phyloP scores from a whole-genome alignment of 345 rosid species.

The Dimocarpus longan region DNA sequence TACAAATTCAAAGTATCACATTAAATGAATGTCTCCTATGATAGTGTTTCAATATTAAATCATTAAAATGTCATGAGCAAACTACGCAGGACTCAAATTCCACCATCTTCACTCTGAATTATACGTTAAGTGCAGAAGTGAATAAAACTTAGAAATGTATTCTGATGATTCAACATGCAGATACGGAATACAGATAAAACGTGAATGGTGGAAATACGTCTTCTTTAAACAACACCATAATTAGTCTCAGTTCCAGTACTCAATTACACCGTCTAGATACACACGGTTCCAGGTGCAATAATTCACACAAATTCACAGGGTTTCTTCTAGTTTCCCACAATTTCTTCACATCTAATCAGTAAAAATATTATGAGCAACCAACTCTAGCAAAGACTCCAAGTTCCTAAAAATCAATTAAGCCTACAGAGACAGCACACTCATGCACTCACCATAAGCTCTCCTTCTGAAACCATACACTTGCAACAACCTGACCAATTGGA shows the following conservation, averaged over 20 bases:
- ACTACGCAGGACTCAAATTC: neutral
- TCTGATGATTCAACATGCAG: neutral
- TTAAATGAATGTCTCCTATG: neutral
- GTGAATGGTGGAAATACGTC: too few species aligned
- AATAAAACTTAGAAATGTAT: too few species aligned
- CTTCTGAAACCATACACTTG: constrained; percentile 29
- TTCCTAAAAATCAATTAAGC: constrained; percentile 9
- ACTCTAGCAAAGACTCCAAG: neutral
- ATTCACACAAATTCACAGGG: neutral
- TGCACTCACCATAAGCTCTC: constrained; percentile 31
- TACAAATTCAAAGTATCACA: neutral
- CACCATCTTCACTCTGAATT: neutral
- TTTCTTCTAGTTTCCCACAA: neutral
- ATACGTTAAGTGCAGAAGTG: too few species aligned
- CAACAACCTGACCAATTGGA: constrained; percentile 37
- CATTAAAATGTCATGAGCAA: neutral
- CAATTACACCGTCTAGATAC: neutral
- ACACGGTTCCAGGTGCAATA: neutral
- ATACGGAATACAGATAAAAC: too few species aligned
- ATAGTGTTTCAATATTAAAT: neutral
- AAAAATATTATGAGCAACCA: neutral
- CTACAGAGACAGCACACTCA: constrained; percentile 6
- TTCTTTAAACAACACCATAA: too few species aligned
- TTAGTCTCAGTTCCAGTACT: neutral
- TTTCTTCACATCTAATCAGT: neutral